Evolutionary conservation across 2,329 filamentous ascomycete genomes (phyloP).

Genomic region (Neurospora crassa): DNA sequence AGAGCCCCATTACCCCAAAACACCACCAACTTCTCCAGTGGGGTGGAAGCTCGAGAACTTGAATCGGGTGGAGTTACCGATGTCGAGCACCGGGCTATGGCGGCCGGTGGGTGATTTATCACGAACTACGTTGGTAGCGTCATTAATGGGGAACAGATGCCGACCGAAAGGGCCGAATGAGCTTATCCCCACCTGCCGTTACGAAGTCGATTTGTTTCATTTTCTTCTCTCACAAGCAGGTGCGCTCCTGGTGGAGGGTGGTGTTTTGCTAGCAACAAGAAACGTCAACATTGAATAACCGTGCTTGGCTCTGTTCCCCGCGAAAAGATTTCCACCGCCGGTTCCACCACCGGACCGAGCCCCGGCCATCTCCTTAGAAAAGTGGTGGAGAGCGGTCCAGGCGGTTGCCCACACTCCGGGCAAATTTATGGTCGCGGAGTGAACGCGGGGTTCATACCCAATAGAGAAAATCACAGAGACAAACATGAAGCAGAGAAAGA

Average conservation of each 20-base stretch:
- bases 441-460: background rate
- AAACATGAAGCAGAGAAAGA: background rate
- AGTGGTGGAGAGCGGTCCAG: background rate
- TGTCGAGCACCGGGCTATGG: background rate
- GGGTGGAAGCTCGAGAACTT: background rate
- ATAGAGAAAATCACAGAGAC: background rate
- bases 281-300: background rate
- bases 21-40: background rate
- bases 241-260: background rate
- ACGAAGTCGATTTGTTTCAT: background rate
- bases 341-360: background rate
- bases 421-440: background rate
- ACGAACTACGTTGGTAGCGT: background rate
- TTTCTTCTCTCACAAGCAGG: background rate
- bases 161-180: background rate
- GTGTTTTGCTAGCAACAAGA: background rate
- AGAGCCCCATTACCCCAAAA: background rate
- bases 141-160: background rate
- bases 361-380: background rate
- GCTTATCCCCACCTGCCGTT: background rate
- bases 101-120: background rate
- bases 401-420: background rate
- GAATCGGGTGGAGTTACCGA: background rate
- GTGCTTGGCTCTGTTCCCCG: background rate
- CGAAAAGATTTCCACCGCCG: background rate